Conservation (phyloP, 305 asterid species). For the Stenogyne calaminthoides region DNA sequence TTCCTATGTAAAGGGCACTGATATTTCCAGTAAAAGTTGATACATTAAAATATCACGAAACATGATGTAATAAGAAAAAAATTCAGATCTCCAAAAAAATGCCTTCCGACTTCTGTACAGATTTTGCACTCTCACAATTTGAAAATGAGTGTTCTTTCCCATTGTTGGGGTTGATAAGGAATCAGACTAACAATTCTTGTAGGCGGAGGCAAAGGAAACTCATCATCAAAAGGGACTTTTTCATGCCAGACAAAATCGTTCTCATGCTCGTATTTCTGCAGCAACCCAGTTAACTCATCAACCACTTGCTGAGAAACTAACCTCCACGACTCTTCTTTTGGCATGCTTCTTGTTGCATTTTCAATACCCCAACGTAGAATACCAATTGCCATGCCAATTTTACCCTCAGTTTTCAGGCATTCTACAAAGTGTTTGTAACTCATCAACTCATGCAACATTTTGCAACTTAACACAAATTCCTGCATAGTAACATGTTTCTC, state of each 20-base stretch:
- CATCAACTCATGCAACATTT: constrained; percentile 49
- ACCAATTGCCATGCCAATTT: constrained; percentile 55
- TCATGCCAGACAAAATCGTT: constrained; percentile 67
- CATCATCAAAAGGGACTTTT: constrained; percentile 40
- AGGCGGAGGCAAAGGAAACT: constrained; percentile 45
- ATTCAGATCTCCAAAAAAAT: not conserved
- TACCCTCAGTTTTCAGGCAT: constrained; percentile 45
- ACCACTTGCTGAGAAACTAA: constrained; percentile 35
- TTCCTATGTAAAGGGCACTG: not conserved
- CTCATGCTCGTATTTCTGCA: constrained; percentile 57
- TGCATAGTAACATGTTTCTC: constrained; percentile 25
- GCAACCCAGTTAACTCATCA: constrained; percentile 40
- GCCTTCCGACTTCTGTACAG: constrained; percentile 12
- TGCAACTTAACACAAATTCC: constrained; percentile 52
- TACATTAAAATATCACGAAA: not conserved
- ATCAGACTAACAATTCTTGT: constrained; percentile 48
- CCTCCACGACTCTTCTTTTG: constrained; percentile 58
- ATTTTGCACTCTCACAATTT: constrained; percentile 37
- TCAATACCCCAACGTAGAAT: constrained; percentile 46
- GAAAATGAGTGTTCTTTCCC: constrained; percentile 46
- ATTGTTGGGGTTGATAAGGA: constrained; percentile 45
- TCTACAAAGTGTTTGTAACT: constrained; percentile 53
- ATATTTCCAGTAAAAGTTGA: not conserved
- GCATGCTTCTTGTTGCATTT: constrained; percentile 38
- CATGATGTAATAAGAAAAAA: not conserved